Evolutionary conservation across 2,329 filamentous ascomycete genomes (phyloP).

Genomic region (Myriosclerotinia curreyana): DNA sequence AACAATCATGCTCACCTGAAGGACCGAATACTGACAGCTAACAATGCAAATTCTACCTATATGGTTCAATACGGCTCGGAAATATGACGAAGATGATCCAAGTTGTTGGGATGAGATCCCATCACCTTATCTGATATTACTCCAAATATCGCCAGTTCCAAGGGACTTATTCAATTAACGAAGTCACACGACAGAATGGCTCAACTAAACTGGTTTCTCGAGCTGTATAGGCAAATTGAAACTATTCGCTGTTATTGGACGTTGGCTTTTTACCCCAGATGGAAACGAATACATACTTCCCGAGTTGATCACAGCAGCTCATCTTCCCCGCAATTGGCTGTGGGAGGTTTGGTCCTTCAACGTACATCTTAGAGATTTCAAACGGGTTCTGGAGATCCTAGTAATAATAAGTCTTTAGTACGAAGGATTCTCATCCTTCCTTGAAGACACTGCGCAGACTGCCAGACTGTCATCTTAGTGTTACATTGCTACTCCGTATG

Average conservation of each 20-base stretch:
- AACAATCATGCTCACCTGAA: conserved; percentile 11
- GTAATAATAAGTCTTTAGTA: conserved; percentile 4
- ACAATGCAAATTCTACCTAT: not conserved
- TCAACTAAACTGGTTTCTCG: not conserved
- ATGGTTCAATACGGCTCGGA: not conserved
- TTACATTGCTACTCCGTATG: conserved; percentile 3
- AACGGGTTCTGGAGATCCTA: not conserved
- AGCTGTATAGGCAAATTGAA: not conserved
- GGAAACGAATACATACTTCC: conserved; percentile 1
- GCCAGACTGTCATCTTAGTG: not conserved
- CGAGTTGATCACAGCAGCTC: not conserved
- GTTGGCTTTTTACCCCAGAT: not conserved
- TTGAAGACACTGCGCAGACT: conserved; percentile 2
- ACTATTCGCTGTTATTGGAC: not conserved
- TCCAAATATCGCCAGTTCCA: not conserved
- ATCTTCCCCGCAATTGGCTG: conserved; percentile 11
- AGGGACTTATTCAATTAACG: conserved; percentile 4
- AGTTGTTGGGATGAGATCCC: conserved; percentile 18
- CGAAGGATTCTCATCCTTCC: not conserved
- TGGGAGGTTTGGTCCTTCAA: not conserved
- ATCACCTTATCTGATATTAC: conserved; percentile 10
- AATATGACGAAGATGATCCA: conserved; percentile 9
- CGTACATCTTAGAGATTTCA: conserved; percentile 1
- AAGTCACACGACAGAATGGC: conserved; percentile 11
- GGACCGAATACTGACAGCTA: conserved; percentile 12